Base-by-base conservation (phyloP, 2,329 filamentous ascomycete genomes). In the Chrysoporthe austroafricana region DNA sequence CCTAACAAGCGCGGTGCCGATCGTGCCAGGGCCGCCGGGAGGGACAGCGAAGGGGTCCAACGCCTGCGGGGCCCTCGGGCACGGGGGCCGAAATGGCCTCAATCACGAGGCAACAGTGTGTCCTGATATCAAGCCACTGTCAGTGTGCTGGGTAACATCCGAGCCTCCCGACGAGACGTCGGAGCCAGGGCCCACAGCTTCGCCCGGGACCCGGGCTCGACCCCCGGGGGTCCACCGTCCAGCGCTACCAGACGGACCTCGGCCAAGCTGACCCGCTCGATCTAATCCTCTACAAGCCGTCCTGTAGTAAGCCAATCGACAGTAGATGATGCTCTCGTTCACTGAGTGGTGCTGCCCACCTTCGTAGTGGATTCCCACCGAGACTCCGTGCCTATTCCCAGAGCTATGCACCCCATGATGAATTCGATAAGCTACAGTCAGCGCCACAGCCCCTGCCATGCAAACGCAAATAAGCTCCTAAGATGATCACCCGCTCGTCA, bases 21-120 rank as follows among this genome's bases (percentile, higher is more conserved):
- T 34, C 54, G 6, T 56, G 16, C 32, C 54, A 14, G 54, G n/a
- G 46, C 48, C 42, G 32, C 50, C 48, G 60, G 58, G 13, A 34
- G 52, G 36, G 39, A 56, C 58, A 9, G 54, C 34, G 39, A 54
- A 26, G 3, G 32, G 50, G 32, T 16, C 16, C 48, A 54, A 54
- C 32, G 7, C 11, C 26, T 54, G 21, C 26, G 7, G 26, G 26
- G 26, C 26, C 26, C 26, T 26, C 26, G 26, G 26, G 13, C 50
- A 54, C 50, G 50, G 50, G 50, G 50, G 21, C 50, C 26, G 50
- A 54, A 32, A 54, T 34, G 26, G 50, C 21, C 50, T 54, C 21
- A 32, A 13, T 32, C 14, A 16, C 50, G 16, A 13, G 26, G 21
- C 2, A 14, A 34, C 50, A 54, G 50, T 54, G 32, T 54, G 50